These are phyloP conservation scores for Fomitopsis betulina DNA, from an alignment of 1,284 basidiomycete genomes.

Conservation along the genomic window DNA sequence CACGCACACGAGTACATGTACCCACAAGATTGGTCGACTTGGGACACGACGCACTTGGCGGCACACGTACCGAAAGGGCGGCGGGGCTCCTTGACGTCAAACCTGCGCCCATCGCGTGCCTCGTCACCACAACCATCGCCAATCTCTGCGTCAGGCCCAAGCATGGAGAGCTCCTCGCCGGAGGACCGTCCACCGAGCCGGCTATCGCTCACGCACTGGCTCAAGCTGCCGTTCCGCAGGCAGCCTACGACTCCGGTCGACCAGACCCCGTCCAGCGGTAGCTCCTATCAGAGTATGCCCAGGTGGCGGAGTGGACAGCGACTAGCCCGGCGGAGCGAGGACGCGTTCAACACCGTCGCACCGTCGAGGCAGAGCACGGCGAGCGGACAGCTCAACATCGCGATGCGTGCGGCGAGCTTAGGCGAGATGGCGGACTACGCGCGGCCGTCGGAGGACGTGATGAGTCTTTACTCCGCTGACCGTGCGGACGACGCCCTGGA, in stretches of 20 bases:
- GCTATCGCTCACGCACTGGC: slow-evolving; percentile 15
- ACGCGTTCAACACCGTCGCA: slow-evolving; percentile 26
- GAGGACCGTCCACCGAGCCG: slow-evolving; percentile 24
- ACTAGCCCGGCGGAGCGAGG: slow-evolving; percentile 25
- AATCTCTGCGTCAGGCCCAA: slow-evolving; percentile 14
- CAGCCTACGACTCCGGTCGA: slow-evolving; percentile 12
- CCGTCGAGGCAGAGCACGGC: slow-evolving; percentile 24
- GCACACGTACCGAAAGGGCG: slow-evolving; percentile 4
- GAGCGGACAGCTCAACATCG: slow-evolving; percentile 31
- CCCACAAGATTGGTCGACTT: slow-evolving; percentile 12
- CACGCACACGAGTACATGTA: slow-evolving; percentile 8
- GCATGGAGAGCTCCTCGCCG: slow-evolving; percentile 13
- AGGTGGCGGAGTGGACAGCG: slow-evolving; percentile 5
- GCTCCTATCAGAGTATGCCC: slow-evolving; percentile 1
- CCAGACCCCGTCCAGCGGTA: slow-evolving; percentile 12
- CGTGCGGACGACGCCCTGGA: slow-evolving; percentile 33
- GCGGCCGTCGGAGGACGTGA: slow-evolving; percentile 40
- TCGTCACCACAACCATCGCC: slow-evolving; percentile 20
- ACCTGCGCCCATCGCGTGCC: slow-evolving; percentile 12
- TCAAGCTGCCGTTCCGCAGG: slow-evolving; percentile 11
- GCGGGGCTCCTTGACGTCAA: slow-evolving; percentile 15
- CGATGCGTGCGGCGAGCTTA: slow-evolving; percentile 63
- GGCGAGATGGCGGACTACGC: slow-evolving; percentile 41
- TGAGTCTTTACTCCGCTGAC: slow-evolving; percentile 49
- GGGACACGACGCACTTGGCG: slow-evolving; percentile 6